Evolutionary conservation across 345 rosid species (phyloP).

Genomic region (Aethionema arabicum): DNA sequence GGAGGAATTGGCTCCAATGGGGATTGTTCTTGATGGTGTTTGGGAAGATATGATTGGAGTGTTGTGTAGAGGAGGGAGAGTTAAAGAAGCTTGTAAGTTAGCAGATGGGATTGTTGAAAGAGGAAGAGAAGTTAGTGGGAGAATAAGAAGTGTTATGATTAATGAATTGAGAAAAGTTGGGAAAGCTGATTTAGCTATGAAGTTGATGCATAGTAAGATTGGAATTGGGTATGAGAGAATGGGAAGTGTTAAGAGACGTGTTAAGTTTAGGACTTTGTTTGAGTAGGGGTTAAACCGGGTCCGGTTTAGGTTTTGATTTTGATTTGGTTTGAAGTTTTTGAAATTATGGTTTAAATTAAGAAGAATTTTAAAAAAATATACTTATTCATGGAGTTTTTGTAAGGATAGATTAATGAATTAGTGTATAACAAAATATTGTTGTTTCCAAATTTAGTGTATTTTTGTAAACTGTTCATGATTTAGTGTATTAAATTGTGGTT

Average conservation of each 20-base stretch:
- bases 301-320: too few species aligned
- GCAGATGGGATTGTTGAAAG: conserved; percentile 86
- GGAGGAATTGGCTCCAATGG: conserved; percentile 88
- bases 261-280: conserved; percentile 64
- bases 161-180: conserved; percentile 92
- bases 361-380: too few species aligned
- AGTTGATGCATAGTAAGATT: conserved; percentile 85
- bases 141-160: conserved; percentile 62
- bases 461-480: too few species aligned
- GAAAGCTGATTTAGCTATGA: conserved; percentile 73
- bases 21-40: conserved; percentile 72
- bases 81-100: conserved; percentile 82
- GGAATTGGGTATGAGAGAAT: conserved; percentile 79
- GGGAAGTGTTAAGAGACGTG: conserved; percentile 70
- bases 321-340: too few species aligned
- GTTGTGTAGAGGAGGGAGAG: conserved; percentile 67
- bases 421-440: too few species aligned
- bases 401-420: too few species aligned
- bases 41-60: conserved; percentile 76
- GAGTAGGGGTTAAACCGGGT: conserved; percentile 24
- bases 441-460: too few species aligned
- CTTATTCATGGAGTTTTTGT: too few species aligned
- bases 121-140: conserved; percentile 81
- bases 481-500: too few species aligned
- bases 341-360: too few species aligned